Evolutionary conservation across 2,329 filamentous ascomycete species (phyloP).

Genomic region (Aspergillus sp.): DNA sequence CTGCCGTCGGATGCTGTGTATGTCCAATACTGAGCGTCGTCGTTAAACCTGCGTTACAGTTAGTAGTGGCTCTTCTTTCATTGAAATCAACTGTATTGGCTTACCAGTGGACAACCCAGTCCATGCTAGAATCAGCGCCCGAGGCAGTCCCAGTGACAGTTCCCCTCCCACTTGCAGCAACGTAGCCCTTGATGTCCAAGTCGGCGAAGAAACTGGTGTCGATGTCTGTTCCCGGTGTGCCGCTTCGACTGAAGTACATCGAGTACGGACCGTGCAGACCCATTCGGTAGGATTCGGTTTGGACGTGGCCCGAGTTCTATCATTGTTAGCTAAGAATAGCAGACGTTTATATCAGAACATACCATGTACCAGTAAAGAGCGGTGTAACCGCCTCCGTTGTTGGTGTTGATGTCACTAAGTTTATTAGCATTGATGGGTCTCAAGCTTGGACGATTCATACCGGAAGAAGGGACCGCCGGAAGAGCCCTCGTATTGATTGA

Average conservation of each 20-base stretch:
- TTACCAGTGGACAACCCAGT: conserved; percentile 63
- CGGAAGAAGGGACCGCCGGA: conserved; percentile 67
- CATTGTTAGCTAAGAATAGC: background rate
- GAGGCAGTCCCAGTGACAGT: conserved; percentile 61
- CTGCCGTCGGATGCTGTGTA: conserved; percentile 55
- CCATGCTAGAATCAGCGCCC: conserved; percentile 54
- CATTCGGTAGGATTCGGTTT: conserved; percentile 62
- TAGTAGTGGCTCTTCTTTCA: background rate
- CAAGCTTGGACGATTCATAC: conserved; percentile 16
- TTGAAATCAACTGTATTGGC: background rate
- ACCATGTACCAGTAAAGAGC: conserved; percentile 66
- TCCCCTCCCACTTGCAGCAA: conserved; percentile 56
- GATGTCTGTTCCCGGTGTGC: conserved; percentile 51
- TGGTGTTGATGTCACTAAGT: conserved; percentile 60
- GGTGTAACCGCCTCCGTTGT: conserved; percentile 60
- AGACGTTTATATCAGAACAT: conserved; percentile 3
- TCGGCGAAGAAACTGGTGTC: conserved; percentile 62
- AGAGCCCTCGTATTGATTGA: conserved; percentile 58
- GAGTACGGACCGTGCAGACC: conserved; percentile 68
- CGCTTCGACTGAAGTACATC: conserved; percentile 59
- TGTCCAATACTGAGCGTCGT: conserved; percentile 64
- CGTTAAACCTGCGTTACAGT: conserved; percentile 48
- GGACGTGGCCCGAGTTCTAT: conserved; percentile 62
- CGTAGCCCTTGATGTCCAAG: conserved; percentile 59
- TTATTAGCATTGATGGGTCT: background rate